Base-by-base conservation (phyloP, 2,329 filamentous ascomycete genomes). In the Trichoderma aggressivum region DNA sequence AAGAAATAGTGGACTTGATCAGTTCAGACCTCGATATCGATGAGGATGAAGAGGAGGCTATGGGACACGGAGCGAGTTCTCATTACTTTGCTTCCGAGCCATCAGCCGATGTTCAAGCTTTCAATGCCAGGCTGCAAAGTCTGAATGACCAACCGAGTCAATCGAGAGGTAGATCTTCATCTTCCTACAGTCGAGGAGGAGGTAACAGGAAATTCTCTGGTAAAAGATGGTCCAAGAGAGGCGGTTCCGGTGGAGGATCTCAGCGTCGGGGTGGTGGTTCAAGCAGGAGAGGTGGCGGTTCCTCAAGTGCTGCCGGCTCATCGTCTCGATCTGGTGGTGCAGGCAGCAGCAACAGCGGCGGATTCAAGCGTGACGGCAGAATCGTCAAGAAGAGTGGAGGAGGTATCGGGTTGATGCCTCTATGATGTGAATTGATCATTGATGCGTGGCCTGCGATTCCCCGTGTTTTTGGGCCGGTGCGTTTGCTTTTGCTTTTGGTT, bases 1-100 rank as follows among this genome's bases (percentile, higher is more conserved):
- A 80, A 70, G 84, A 86, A 26, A 79, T 89, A 32, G 87, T 90
- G 32, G 86, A 90, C 73, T 81, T 90, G 28, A 84, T 89, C 72
- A 86, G 84, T 74, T 84, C 83, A 3, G 84, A 82, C 28, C 73
- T 80, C 21, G 81, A 82, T 34, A 74, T 78, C 64, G 79, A 83
- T 18, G 79, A 83, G 21, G 79, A 81, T 2, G 81, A 78, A 4
- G 78, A 81, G 26, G 80, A 81, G 1, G 81, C 80, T 10, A 80
- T 80, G 1, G 80, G 79, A 16, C 79, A 79, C 0, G 81, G 81
- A 18, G 81, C 82, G 67, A 76, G 81, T 32, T 88, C 86, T 2
- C 83, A 82, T 68, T 88, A 86, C 77, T 88, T 88, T 72, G 75
- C 76, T 43, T 62, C 73, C 28, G 73, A 71, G 50, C 62, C 77